Evolutionary conservation across 2,329 filamentous ascomycete genomes (phyloP), one percentile per base, ranked within the genome.

Genomic region (Lecanicillium sp.): DNA sequence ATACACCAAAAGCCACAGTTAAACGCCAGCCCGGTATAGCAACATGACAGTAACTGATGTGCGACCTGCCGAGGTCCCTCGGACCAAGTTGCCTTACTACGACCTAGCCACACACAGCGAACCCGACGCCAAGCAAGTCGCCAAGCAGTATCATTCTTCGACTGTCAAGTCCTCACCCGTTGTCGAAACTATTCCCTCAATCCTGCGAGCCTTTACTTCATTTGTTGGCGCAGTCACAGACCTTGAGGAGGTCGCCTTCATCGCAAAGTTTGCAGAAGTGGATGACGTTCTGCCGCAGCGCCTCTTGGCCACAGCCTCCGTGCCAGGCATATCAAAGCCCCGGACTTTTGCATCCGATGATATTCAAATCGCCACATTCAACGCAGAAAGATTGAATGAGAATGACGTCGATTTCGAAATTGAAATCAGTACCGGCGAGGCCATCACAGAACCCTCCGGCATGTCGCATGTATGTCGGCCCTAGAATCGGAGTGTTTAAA

Each of bases 11-110:
- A n/a, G n/a, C n/a, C n/a, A n/a, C n/a, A n/a, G n/a, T n/a, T n/a
- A n/a, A n/a, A n/a, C n/a, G n/a, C n/a, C n/a, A n/a, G n/a, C n/a
- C n/a, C n/a, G n/a, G n/a, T n/a, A n/a, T n/a, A n/a, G n/a, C 45
- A 42, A 21, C 19, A 48, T 48, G 45, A 38, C 45, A 30, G 24
- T 42, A 12, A 30, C 38, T 12, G 23, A 37, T 36, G 32, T n/a
- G 5, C 45, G 32, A 11, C 38, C 45, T 27, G 45, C 38, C 19
- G 45, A 48, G 32, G 37, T 37, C 14, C 45, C 45, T 27, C 45
- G 30, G 29, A 48, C 38, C 29, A 48, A 48, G 30, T 35, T 48
- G 45, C 45, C 45, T 21, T 42, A 48, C 38, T 48, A 42, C 12
- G 45, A 48, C 32, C 38, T 48, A 17, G 38, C 37, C 19, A 36